Conservation (phyloP, 768 basidiomycete genomes). For the Boletus fagicola region DNA sequence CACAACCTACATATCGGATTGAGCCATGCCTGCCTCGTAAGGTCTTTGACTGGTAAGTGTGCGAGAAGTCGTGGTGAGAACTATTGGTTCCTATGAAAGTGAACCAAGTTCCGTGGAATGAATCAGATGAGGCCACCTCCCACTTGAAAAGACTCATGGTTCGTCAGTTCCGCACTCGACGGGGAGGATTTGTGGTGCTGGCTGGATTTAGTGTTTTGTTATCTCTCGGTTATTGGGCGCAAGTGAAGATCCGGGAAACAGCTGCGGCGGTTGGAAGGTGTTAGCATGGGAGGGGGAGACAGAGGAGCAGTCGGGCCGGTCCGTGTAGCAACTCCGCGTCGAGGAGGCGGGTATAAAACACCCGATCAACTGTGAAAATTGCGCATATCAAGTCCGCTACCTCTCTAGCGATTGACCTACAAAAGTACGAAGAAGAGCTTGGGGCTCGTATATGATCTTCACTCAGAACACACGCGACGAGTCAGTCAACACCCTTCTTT, state of each 20-base stretch:
- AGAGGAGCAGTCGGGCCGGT: background rate
- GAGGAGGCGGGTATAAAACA: background rate
- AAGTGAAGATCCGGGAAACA: background rate
- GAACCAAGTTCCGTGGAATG: background rate
- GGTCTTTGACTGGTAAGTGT: background rate
- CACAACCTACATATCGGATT: background rate
- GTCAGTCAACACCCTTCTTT: constrained; percentile 18
- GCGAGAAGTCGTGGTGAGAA: background rate
- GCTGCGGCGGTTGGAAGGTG: background rate
- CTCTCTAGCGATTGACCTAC: background rate
- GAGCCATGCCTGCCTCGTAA: background rate
- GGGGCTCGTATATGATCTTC: constrained; percentile 31
- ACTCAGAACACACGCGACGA: constrained; percentile 36
- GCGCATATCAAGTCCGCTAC: no score
- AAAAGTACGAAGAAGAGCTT: constrained; percentile 12
- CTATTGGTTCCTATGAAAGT: background rate
- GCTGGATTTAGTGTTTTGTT: background rate
- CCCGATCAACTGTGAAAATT: background rate
- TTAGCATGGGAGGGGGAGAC: no score
- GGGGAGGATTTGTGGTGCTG: background rate
- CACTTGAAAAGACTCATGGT: background rate
- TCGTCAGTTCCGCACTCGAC: background rate
- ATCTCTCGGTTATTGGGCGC: background rate
- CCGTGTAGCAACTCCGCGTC: background rate
- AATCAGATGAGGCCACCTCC: no score